Base-by-base conservation (phyloP, 768 basidiomycete genomes). In the Calvatia gigantea region DNA sequence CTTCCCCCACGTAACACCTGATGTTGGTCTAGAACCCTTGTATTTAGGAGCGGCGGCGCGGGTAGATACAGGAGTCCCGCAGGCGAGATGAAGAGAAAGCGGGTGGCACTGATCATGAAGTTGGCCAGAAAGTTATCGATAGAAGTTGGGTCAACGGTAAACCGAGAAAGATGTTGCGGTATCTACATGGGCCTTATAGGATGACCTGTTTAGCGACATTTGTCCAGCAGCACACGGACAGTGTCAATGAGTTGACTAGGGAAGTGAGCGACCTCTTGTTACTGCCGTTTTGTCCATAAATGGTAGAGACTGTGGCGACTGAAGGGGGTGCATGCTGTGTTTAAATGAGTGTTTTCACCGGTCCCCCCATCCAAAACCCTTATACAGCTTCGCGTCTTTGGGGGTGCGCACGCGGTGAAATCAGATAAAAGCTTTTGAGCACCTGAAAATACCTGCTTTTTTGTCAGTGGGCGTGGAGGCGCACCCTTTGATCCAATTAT, bases 201-300 rank as follows among this genome's bases (percentile, higher is more conserved):
- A 59, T 63, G 15, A 75, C 84, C 80, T 86, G 63, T 70, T 79
- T 51, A 86, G 71, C 55, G 75, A 74, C 35, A 87, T 56, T 73
- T 72, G 43, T 80, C 70, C 3, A 75, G 76, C 31, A 85, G 62
- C 35, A 87, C 73, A 6, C 69, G 61, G n/a, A 77, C 76, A 11
- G 80, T 81, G 49, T 86, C 82, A 25, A 71, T 66, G 47, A 84
- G 63, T 28, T 75, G 67, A 58, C 78, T 80, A 27, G 86, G 64
- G 61, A 80, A 86, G 43, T 69, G 67, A 2, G 75, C 76, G 39
- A 83, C 81, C 29, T 81, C 77, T 55, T 79, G 82, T 45, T 73
- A 71, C 56, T 81, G 77, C 28, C 74, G 70, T 11, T 81, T 76
- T 62, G 79, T 83, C 85, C 84, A 87, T n/a, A 77, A 66, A 3